These are phyloP conservation scores for Enterocytospora artemiae DNA, from an alignment of 371 early-diverging fungal species.

Conservation along the genomic window DNA sequence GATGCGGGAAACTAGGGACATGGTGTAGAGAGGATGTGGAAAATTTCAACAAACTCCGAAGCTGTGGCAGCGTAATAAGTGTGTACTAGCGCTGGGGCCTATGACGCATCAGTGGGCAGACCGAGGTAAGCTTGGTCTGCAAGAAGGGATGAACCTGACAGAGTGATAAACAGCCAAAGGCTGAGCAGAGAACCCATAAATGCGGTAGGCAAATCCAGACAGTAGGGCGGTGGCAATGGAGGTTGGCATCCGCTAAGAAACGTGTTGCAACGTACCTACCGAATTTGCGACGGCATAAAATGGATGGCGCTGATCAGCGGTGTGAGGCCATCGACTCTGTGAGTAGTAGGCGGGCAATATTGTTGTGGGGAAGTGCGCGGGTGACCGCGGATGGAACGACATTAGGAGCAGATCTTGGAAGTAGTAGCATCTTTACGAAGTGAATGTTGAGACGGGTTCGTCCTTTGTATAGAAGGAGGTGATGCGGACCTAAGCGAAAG, in stretches of 20 bases:
- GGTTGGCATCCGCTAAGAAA: slow-evolving; percentile 44
- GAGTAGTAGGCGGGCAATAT: slow-evolving; percentile 16
- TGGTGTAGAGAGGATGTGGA: slow-evolving; percentile 11
- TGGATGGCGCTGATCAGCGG: slow-evolving; percentile 28
- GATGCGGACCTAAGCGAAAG: slow-evolving; percentile 17
- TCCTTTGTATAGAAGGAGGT: slow-evolving; percentile 13
- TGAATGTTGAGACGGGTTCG: slow-evolving; percentile 11
- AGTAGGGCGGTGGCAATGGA: slow-evolving; percentile 48
- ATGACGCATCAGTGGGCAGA: slow-evolving; percentile 20
- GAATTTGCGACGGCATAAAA: slow-evolving; percentile 26
- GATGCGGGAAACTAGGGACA: background rate
- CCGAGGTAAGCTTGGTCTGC: slow-evolving; percentile 31
- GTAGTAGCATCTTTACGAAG: slow-evolving; percentile 17
- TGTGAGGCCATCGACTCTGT: slow-evolving; percentile 1
- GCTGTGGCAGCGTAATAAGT: background rate
- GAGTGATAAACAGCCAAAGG: slow-evolving; percentile 9
- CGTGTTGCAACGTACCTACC: slow-evolving; percentile 46
- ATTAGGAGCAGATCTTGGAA: slow-evolving; percentile 30
- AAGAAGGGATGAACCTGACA: slow-evolving; percentile 25
- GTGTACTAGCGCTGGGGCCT: background rate
- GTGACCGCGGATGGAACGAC: slow-evolving; percentile 16
- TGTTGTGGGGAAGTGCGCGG: slow-evolving; percentile 10
- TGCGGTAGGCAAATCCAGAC: slow-evolving; percentile 15
- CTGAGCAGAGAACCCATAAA: slow-evolving; percentile 10
- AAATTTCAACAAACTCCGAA: slow-evolving; percentile 16